Evolutionary conservation across 2,329 filamentous ascomycete genomes (phyloP), one percentile per base, ranked within the genome.

Genomic region (Alternaria dauci): DNA sequence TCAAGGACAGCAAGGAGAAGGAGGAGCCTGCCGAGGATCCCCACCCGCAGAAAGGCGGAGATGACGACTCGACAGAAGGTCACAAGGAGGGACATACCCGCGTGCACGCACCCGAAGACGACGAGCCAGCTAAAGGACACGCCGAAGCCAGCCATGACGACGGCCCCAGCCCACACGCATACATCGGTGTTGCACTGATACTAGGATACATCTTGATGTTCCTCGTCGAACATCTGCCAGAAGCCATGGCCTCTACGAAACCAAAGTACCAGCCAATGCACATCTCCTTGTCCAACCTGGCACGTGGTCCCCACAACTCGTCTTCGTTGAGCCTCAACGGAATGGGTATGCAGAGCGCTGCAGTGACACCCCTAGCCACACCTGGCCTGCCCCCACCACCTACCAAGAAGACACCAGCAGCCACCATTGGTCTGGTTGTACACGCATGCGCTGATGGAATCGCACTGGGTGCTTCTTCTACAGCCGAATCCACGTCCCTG

Each of bases 191-290:
- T 55, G 92, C 94, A 2, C 83, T 99, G 52, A 88, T 96, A 56
- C 82, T 92, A 16, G 95, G 95, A 12, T 99, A 98, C 79, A 88
- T 97, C 58, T 86, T 97, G 66, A 99, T 99, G 95, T 98, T 97
- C 75, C 86, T 99, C 23, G 91, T 99, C 73, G 94, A 99, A 79
- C 71, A 78, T 57, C 62, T 78, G 20, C 71, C 76, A 53, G 58
- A 77, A 67, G 72, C 76, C 9, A 60, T 78, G 8, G 63, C 72
- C 3, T 70, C 73, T 41, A 81, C 91, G 38, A 88, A 89, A 70
- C 81, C 86, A 20, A 84, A 86, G 38, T 88, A 90, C 14, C 84
- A 88, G 53, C 91, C 90, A 16, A 89, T 93, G 66, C 93, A 97
- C 74, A 95, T 98, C 71, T 96, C 92, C 58, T 84, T 98, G 43